Percentiles rank a stretch among this genome's conserved stretches.
phyloP scores from a whole-genome alignment of 495 filamentous ascomycete genomes.

The Penicillium nucicola region DNA sequence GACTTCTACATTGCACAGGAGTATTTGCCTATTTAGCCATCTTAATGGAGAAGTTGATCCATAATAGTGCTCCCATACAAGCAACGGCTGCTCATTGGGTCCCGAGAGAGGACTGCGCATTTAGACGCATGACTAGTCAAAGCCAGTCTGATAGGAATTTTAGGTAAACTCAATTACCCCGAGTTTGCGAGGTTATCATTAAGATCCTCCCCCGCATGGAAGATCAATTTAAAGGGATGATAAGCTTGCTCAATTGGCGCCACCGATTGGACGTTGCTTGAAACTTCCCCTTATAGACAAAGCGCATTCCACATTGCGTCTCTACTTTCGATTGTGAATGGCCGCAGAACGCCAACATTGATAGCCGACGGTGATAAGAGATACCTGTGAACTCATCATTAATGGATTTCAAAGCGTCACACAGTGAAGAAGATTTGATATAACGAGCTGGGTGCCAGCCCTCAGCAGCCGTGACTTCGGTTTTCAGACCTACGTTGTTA shows the following conservation, averaged over 20 bases:
- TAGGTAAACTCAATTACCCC: constrained; percentile 8
- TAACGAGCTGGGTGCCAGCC: not conserved
- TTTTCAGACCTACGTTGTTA: no score
- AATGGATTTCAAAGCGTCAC: not conserved
- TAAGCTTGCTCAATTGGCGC: constrained; percentile 1
- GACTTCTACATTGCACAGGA: no score
- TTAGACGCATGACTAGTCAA: not conserved
- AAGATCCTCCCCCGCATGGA: constrained; percentile 5
- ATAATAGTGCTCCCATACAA: no score
- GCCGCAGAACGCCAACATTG: not conserved
- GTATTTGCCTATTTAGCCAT: no score
- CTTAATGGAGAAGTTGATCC: no score
- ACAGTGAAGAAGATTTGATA: not conserved
- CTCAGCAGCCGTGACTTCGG: no score
- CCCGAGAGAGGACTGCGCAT: not conserved
- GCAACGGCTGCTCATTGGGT: not conserved
- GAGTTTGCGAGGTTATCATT: not conserved
- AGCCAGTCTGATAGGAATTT: not conserved
- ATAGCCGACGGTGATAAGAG: constrained; percentile 11
- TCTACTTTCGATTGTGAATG: constrained; percentile 10
- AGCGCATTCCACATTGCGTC: not conserved
- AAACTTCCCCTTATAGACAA: constrained; percentile 21
- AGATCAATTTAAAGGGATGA: not conserved
- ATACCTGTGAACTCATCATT: not conserved
- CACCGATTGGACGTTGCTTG: constrained; percentile 17